Evolutionary conservation across 2,329 filamentous ascomycete species (phyloP).

Genomic region (Endoconidiophora laricicola): DNA sequence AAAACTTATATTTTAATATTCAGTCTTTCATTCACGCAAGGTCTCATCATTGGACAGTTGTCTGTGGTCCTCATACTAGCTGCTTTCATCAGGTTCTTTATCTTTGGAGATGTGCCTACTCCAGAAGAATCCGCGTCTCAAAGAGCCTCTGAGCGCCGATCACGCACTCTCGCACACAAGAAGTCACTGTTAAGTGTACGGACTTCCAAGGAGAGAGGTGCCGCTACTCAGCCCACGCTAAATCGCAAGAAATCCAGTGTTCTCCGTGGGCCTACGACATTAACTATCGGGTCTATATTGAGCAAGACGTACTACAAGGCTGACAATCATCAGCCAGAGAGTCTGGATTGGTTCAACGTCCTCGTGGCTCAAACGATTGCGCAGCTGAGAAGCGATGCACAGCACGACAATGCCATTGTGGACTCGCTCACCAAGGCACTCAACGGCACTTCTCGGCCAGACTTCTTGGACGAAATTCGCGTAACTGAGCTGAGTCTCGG

Average conservation of each 20-base stretch:
- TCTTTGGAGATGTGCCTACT: constrained; percentile 85
- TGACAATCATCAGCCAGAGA: constrained; percentile 87
- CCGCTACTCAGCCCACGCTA: constrained; percentile 21
- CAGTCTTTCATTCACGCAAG: constrained; percentile 82
- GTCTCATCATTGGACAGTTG: constrained; percentile 81
- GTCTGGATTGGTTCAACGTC: constrained; percentile 97
- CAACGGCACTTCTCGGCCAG: constrained; percentile 73
- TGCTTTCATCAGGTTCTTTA: constrained; percentile 98
- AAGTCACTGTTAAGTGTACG: constrained; percentile 52
- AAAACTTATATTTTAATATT: neutral
- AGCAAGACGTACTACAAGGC: constrained; percentile 97
- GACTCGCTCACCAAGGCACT: constrained; percentile 68
- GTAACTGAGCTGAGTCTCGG: constrained; percentile 88
- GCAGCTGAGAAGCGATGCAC: constrained; percentile 82
- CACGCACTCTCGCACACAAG: constrained; percentile 59
- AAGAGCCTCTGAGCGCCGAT: constrained; percentile 57
- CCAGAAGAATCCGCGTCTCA: constrained; percentile 63
- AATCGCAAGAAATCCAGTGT: constrained; percentile 56
- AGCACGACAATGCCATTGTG: constrained; percentile 80
- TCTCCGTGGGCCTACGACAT: constrained; percentile 51
- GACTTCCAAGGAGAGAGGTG: constrained; percentile 18
- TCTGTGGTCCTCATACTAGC: constrained; percentile 82
- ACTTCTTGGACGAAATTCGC: constrained; percentile 83
- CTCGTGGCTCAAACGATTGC: constrained; percentile 91
- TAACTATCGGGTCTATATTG: constrained; percentile 86